Conservation (phyloP, 1,284 basidiomycete species). For the Albatrellus sp. region DNA sequence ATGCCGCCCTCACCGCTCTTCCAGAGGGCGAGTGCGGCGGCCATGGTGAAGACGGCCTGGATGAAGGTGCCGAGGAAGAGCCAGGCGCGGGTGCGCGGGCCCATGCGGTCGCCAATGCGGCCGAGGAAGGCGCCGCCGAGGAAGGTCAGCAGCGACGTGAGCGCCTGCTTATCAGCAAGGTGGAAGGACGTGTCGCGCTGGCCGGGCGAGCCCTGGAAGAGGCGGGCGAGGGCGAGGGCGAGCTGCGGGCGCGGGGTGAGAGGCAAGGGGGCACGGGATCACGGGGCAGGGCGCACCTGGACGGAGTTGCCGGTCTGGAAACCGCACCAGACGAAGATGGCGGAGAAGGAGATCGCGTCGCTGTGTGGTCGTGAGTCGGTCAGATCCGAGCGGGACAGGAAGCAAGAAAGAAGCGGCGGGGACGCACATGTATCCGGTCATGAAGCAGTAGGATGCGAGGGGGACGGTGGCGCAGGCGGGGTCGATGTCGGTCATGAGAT, state of each 20-base stretch:
- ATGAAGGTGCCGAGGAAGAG: conserved; percentile 58
- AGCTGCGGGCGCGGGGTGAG: conserved; percentile 27
- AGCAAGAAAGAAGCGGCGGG: not conserved
- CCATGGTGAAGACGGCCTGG: conserved; percentile 67
- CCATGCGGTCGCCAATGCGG: conserved; percentile 59
- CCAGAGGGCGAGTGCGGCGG: conserved; percentile 55
- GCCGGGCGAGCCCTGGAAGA: conserved; percentile 43
- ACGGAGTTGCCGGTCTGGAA: conserved; percentile 75
- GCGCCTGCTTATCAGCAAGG: conserved; percentile 69
- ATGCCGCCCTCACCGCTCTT: conserved; percentile 39
- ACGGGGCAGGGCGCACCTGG: conserved; percentile 22
- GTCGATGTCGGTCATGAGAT: conserved; percentile 40
- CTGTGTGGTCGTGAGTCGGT: conserved; percentile 20
- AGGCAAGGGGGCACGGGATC: conserved; percentile 2
- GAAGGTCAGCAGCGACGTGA: conserved; percentile 68
- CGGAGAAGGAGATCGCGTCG: conserved; percentile 66
- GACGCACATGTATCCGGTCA: conserved; percentile 74
- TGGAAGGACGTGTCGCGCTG: conserved; percentile 49
- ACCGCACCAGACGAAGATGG: conserved; percentile 78
- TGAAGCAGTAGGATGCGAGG: conserved; percentile 69
- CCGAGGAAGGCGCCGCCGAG: conserved; percentile 61
- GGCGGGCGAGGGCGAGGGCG: conserved; percentile 46
- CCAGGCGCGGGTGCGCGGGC: conserved; percentile 65
- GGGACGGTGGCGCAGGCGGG: conserved; percentile 42
- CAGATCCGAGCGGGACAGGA: not conserved